Conservation (phyloP, 768 basidiomycete genomes). For the Rhizopogon roseolus region DNA sequence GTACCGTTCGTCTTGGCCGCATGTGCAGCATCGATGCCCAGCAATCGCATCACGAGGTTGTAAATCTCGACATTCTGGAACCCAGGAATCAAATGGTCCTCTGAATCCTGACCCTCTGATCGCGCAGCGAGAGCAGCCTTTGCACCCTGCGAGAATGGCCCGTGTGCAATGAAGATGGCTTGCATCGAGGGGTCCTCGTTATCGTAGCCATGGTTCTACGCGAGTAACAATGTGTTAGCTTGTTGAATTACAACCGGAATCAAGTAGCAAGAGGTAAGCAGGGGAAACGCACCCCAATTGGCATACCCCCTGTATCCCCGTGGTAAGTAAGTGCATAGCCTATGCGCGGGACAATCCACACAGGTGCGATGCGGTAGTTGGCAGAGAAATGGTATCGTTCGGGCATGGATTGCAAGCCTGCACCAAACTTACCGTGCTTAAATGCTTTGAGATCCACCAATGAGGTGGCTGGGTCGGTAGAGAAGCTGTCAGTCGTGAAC, state of each 20-base stretch:
- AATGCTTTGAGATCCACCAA: not conserved
- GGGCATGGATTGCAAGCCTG: slow-evolving; percentile 52
- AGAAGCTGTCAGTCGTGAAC: slow-evolving; percentile 14
- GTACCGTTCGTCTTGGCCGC: slow-evolving; percentile 78
- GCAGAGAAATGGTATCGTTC: slow-evolving; percentile 69
- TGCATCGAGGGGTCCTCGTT: slow-evolving; percentile 75
- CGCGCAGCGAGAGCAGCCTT: slow-evolving; percentile 43
- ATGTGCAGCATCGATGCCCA: slow-evolving; percentile 49
- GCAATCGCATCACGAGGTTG: slow-evolving; percentile 70
- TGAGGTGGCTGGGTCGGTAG: not conserved
- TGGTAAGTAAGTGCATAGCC: slow-evolving; percentile 76
- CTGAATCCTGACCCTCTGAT: not conserved
- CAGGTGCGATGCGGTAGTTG: slow-evolving; percentile 78
- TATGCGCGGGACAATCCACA: slow-evolving; percentile 79
- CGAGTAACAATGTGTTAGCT: not conserved
- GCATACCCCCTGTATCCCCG: slow-evolving; percentile 54
- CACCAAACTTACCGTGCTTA: slow-evolving; percentile 4
- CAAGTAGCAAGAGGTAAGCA: not conserved
- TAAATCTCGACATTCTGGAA: slow-evolving; percentile 87
- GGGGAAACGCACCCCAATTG: slow-evolving; percentile 60
- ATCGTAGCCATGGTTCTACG: slow-evolving; percentile 87
- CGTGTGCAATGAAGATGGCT: slow-evolving; percentile 89
- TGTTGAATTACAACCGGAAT: not conserved
- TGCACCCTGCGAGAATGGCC: slow-evolving; percentile 72
- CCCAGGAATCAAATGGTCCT: slow-evolving; percentile 68